phyloP scores from a whole-genome alignment of 1,284 basidiomycete species.

The Gymnopus androsaceus region DNA sequence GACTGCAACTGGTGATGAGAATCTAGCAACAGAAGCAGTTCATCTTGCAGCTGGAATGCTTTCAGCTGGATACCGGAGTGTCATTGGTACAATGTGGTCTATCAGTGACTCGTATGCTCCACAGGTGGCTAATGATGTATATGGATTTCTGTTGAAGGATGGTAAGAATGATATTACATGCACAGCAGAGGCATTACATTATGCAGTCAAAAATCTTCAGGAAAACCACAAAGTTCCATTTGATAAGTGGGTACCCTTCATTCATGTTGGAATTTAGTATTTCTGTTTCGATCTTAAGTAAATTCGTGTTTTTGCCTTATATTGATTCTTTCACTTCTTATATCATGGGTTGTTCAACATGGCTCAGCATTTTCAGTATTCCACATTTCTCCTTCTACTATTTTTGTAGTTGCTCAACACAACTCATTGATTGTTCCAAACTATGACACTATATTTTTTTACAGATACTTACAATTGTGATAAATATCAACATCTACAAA shows the following conservation, averaged over 20 bases:
- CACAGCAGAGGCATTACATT: slow-evolving; percentile 1
- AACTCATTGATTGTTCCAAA: no score
- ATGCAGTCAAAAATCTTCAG: background rate
- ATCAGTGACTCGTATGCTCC: background rate
- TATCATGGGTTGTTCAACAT: no score
- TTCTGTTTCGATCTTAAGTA: no score
- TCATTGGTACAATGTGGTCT: slow-evolving; percentile 10
- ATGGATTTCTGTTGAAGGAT: background rate
- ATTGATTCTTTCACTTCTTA: no score
- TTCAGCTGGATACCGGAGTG: slow-evolving; percentile 3
- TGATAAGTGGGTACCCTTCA: slow-evolving; percentile 1
- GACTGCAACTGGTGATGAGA: slow-evolving; percentile 9
- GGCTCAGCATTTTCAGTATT: no score
- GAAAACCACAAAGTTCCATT: background rate
- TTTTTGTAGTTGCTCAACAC: no score
- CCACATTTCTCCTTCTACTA: no score
- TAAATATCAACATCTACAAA: no score
- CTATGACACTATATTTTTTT: no score
- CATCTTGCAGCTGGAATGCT: slow-evolving; percentile 12
- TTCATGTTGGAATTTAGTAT: slow-evolving; percentile 1
- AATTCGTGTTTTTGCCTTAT: no score
- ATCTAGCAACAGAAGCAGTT: slow-evolving; percentile 2
- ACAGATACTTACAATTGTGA: no score
- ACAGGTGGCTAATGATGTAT: background rate
- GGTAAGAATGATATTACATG: background rate